Evolutionary conservation across 2,329 filamentous ascomycete species (phyloP), one percentile per base, ranked within the genome.

Genomic region (Pseudogymnoascus sp.): DNA sequence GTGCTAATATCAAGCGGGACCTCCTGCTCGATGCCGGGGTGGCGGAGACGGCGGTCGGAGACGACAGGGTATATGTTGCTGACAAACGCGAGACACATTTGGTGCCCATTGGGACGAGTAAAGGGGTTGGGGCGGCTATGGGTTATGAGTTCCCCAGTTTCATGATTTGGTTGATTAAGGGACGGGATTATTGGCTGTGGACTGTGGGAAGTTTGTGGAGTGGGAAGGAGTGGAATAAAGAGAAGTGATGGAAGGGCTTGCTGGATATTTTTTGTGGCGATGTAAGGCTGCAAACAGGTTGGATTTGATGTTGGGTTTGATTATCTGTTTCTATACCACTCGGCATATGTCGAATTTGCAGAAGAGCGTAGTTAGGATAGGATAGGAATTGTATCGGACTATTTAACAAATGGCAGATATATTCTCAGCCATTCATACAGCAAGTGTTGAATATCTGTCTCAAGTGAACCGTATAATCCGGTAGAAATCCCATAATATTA

Each of bases 171-270:
- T 59, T 78, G 68, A 75, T 81, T 61, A 82, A 83, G 68, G 79
- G 80, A 1, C 71, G 79, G 16, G 78, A 82, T 65, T 81, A 81
- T 65, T 83, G 79, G 78, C 63, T 83, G 29, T 80, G 79, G 77
- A 81, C 78, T 8, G 79, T 77, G 1, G 76, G 71, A 0, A 68
- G 68, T 3, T 63, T 82, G 12, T 83, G 81, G 81, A 81, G 71
- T 70, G 81, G 80, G 14, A 78, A 78, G 63, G 78, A 81, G 60
- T 83, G 79, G 79, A 72, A 70, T 7, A 81, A 81, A 68, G 76
- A 79, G 78, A 77, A 7, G 77, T 80, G 2, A 81, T 47, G 14
- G 3, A 3, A 26, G 61, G 23, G 16, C 1, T 45, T 12, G 3
- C 1, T 54, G n/a, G 8, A 12, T 8, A 3, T 4, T 18, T 34